Conservation (phyloP, 345 rosid species). For the Acer saccharum region DNA sequence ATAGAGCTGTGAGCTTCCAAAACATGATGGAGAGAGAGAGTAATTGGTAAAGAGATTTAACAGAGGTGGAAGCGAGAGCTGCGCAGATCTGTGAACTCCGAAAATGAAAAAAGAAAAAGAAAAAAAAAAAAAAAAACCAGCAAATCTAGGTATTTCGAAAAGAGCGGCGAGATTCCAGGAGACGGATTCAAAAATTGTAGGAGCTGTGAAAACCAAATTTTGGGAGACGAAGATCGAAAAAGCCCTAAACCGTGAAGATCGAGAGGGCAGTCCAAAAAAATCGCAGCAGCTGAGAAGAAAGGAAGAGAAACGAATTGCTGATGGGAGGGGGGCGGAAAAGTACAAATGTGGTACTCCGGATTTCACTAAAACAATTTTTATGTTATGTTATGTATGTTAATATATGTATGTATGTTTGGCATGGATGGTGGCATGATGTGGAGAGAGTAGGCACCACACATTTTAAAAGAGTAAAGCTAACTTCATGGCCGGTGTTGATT, state of each 20-base stretch:
- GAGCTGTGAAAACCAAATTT: constrained; percentile 40
- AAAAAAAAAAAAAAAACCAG: constrained; percentile 15
- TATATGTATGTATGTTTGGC: background rate
- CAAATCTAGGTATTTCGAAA: constrained; percentile 36
- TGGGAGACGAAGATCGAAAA: constrained; percentile 22
- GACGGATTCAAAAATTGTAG: background rate
- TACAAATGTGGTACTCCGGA: constrained; percentile 34
- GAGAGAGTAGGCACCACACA: background rate
- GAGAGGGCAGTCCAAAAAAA: constrained; percentile 12
- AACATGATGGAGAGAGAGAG: constrained; percentile 55
- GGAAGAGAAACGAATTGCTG: constrained; percentile 3
- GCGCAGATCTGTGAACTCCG: constrained; percentile 61
- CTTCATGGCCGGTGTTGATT: background rate
- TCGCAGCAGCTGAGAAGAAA: constrained; percentile 15
- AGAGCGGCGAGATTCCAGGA: constrained; percentile 26
- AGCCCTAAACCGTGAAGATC: constrained; percentile 41
- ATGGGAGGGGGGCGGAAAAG: constrained; percentile 27
- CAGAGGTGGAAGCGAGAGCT: constrained; percentile 22
- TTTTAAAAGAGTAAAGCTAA: background rate
- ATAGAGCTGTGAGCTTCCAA: constrained; percentile 91
- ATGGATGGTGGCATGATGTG: background rate
- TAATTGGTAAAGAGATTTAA: constrained; percentile 13
- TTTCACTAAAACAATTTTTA: constrained; percentile 16
- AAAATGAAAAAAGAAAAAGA: background rate
- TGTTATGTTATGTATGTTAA: background rate